Base-by-base conservation (phyloP, 2,329 filamentous ascomycete species). In the Raffaelea deltoideospora region DNA sequence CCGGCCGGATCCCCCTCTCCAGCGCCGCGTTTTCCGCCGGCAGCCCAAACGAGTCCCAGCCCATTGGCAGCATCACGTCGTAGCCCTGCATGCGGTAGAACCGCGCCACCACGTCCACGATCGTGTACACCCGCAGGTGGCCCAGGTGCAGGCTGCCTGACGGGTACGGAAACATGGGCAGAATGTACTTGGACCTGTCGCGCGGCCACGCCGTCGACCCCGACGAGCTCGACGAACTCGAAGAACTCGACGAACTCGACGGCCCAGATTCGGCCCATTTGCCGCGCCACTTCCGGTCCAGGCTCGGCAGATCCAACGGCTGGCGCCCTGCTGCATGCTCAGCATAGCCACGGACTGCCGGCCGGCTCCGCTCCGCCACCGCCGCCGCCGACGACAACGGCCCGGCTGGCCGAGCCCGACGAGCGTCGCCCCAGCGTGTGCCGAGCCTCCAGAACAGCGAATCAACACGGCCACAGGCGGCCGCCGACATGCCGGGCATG, bases 141-240 rank as follows among this genome's bases (percentile, higher is more conserved):
- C 86, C 86, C 42, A 93, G 74, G 54, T 94, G 86, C 21, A 94
- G 67, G 22, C 76, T 77, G 22, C 86, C 86, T 0, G 86, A 93
- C 1, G 86, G 86, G 53, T 94, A 94, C 0, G 86, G 86, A 52
- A 93, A 93, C 86, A 94, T 94, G 45, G 86, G 79, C 37, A 93
- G 64, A 43, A 93, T 73, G 53, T 88, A 93, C 55, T 65, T 66
- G 39, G 57, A 57, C 26, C n/a, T 17, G 28, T 11, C 15, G 15
- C 7, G 13, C 5, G 28, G n/a, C 28, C 18, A 15, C 8, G 15
- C 10, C 8, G 32, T 9, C 1, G 34, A 15, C 2, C 10, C 10
- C 4, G 35, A 19, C 10, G 35, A 20, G n/a, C 31, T 15, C 17
- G 30, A 6, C 1, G 33, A 21, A 2, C 28, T 55, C 43, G 37